These are phyloP conservation scores for Mucor circinelloides DNA, from an alignment of 371 early-diverging fungal genomes.

Conservation along the genomic window DNA sequence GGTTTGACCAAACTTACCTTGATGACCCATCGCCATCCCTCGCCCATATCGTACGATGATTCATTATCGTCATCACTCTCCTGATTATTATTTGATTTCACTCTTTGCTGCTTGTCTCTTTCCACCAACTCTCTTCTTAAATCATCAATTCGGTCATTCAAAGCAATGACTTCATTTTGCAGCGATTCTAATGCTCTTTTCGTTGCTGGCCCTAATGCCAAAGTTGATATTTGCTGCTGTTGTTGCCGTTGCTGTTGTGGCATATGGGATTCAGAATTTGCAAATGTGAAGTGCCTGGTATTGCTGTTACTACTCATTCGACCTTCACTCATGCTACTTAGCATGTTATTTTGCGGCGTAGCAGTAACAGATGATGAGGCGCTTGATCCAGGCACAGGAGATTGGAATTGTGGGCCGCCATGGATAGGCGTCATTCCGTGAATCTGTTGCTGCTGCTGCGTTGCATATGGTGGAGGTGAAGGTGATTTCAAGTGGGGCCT, in stretches of 20 bases:
- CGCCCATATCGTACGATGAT: slow-evolving; percentile 5
- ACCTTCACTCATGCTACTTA: neutral
- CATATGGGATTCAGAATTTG: neutral
- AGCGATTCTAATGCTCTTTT: slow-evolving; percentile 51
- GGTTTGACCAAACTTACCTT: slow-evolving; percentile 28
- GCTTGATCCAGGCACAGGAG: slow-evolving; percentile 4
- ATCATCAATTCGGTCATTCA: slow-evolving; percentile 54
- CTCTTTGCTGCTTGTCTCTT: slow-evolving; percentile 24
- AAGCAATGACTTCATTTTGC: slow-evolving; percentile 48
- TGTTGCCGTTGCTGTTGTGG: neutral
- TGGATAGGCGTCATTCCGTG: slow-evolving; percentile 2
- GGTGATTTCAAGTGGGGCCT: neutral
- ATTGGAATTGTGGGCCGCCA: neutral
- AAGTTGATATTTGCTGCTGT: neutral
- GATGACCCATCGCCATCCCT: slow-evolving; percentile 41
- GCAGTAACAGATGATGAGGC: slow-evolving; percentile 44
- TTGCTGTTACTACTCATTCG: neutral
- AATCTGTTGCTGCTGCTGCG: neutral
- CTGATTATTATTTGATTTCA: slow-evolving; percentile 10
- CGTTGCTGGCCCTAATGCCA: slow-evolving; percentile 44
- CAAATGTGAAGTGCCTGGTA: neutral
- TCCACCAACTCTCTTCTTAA: slow-evolving; percentile 40
- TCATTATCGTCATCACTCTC: slow-evolving; percentile 11
- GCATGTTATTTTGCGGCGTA: slow-evolving; percentile 19
- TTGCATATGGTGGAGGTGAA: neutral